Evolutionary conservation across 495 filamentous ascomycete species (phyloP).

Genomic region (Xylaria cubensis): DNA sequence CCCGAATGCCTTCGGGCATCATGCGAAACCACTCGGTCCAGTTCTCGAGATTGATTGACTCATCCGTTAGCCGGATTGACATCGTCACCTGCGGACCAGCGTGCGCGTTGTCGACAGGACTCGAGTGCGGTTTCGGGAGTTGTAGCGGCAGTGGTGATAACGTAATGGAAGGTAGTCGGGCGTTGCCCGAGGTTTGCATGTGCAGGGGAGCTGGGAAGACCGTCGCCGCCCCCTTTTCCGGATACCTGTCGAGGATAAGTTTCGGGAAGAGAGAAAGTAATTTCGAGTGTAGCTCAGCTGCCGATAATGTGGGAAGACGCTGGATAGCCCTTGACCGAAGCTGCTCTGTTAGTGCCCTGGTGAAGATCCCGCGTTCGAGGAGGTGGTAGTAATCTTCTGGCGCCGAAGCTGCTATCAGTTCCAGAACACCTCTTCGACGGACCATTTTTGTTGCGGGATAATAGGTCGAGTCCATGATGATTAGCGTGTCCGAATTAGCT

Average conservation of each 20-base stretch:
- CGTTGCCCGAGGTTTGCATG: conserved; percentile 53
- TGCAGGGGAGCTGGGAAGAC: conserved; percentile 54
- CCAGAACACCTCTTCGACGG: conserved; percentile 51
- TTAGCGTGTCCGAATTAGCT: conserved; percentile 51
- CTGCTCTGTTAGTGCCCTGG: conserved; percentile 49
- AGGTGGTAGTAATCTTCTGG: conserved; percentile 52
- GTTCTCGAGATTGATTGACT: conserved; percentile 47
- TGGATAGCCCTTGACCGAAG: conserved; percentile 48
- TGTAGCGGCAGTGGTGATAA: conserved; percentile 49
- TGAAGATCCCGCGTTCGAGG: conserved; percentile 52
- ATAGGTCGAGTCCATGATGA: conserved; percentile 59
- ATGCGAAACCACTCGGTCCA: conserved; percentile 59
- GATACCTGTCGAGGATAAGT: conserved; percentile 50
- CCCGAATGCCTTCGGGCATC: conserved; percentile 56
- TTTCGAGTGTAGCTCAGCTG: conserved; percentile 55
- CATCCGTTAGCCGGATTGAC: conserved; percentile 52
- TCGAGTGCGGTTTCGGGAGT: conserved; percentile 35
- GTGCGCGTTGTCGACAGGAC: conserved; percentile 37
- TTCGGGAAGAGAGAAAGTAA: conserved; percentile 51
- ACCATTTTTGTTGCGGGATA: conserved; percentile 52
- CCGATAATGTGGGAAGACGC: conserved; percentile 47
- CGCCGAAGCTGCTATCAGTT: conserved; percentile 55
- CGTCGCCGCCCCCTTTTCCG: conserved; percentile 47
- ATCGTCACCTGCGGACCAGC: conserved; percentile 46
- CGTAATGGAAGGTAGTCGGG: conserved; percentile 53